A percentile compares a stretch with the other conserved stretches of the same genome.
Conservation (phyloP, 75 land plant genomes). For the Selaginella moellendorffii region DNA sequence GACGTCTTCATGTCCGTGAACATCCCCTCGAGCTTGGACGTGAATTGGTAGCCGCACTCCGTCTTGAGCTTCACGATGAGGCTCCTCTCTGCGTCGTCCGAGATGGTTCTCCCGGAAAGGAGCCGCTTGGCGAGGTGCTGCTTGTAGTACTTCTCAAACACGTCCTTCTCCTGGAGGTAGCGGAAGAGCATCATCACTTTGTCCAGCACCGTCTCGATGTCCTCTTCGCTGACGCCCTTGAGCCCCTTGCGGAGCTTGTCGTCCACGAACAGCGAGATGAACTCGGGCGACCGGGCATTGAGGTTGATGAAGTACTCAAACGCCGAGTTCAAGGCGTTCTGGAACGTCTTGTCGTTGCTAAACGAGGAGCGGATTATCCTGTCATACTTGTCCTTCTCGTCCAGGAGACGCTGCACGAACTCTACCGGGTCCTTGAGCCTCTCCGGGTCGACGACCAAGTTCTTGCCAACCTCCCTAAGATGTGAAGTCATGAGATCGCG, state of each 20-base stretch:
- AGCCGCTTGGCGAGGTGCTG: constrained; percentile 93
- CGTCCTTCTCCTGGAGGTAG: constrained; percentile 92
- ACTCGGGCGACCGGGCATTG: constrained; percentile 85
- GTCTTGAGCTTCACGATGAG: constrained; percentile 90
- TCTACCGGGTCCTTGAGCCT: constrained; percentile 85
- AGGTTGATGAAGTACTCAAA: constrained; percentile 94
- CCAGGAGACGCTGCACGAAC: constrained; percentile 77
- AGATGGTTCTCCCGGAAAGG: constrained; percentile 80
- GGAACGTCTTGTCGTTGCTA: constrained; percentile 89
- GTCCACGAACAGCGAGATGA: constrained; percentile 89
- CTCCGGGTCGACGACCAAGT: constrained; percentile 82
- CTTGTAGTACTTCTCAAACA: constrained; percentile 94
- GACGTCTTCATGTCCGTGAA: constrained; percentile 98
- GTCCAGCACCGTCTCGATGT: constrained; percentile 74
- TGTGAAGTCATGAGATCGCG: constrained; percentile 89
- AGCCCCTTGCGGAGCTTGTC: constrained; percentile 87
- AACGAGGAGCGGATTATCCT: constrained; percentile 61
- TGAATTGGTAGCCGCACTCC: constrained; percentile 96
- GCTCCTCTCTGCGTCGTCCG: constrained; percentile 97
- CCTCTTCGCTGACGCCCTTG: constrained; percentile 92
- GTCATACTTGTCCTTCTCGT: constrained; percentile 90
- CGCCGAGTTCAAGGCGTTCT: constrained; percentile 90
- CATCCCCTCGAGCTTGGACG: constrained; percentile 97
- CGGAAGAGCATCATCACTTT: constrained; percentile 98
- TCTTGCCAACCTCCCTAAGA: constrained; percentile 76